Evolutionary conservation across 140 eudicot genomes (phyloP).

Genomic region (Senecio squalidus): DNA sequence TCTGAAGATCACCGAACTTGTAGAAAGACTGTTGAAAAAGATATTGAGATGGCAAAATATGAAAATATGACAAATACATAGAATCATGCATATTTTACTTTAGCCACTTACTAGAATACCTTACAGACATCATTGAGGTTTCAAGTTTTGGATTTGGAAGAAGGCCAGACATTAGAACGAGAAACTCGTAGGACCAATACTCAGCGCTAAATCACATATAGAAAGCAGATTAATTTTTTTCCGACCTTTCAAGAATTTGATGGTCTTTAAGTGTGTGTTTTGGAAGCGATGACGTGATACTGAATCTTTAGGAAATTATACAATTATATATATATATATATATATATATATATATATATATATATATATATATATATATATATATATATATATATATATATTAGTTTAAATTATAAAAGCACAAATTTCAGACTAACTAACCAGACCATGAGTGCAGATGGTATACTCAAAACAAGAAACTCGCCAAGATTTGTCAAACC

Average conservation of each 20-base stretch:
- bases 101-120: too few relatives aligned
- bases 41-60: too few relatives aligned
- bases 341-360: too few relatives aligned
- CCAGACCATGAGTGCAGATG: conserved; percentile 63
- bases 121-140: conserved; percentile 51
- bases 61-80: background rate
- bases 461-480: conserved; percentile 37
- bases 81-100: too few relatives aligned
- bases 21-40: conserved; percentile 10
- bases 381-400: background rate
- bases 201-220: conserved; percentile 30
- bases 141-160: conserved; percentile 58
- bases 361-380: too few relatives aligned
- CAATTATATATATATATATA: too few relatives aligned
- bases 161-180: conserved; percentile 54
- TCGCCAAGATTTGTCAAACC: conserved; percentile 23
- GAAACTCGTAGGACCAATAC: conserved; percentile 53
- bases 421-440: background rate
- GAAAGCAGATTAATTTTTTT: too few relatives aligned
- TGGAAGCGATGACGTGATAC: too few relatives aligned
- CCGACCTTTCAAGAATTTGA: too few relatives aligned
- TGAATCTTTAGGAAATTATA: too few relatives aligned
- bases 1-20: conserved; percentile 18
- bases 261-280: too few relatives aligned
- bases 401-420: background rate